phyloP scores from a whole-genome alignment of 108 stramenopile species.

The Thalassiosira profunda region DNA sequence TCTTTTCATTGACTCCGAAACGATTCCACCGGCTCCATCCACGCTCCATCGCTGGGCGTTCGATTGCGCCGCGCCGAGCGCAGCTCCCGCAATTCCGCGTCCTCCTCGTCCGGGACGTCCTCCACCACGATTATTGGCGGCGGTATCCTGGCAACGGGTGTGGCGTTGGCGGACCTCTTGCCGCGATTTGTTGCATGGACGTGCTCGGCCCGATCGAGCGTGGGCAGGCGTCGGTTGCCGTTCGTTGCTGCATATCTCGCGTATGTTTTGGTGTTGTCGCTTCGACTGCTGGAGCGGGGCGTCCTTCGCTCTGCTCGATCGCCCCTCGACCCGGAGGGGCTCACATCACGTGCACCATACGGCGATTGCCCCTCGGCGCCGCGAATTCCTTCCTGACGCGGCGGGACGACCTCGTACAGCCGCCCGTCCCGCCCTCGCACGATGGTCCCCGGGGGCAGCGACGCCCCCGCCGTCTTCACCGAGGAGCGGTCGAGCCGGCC shows the following conservation, averaged over 20 bases:
- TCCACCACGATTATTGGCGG: constrained; percentile 49
- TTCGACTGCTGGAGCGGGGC: not conserved
- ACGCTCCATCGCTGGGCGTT: constrained; percentile 56
- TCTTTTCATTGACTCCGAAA: too few species aligned
- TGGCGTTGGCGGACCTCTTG: not conserved
- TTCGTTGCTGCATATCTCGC: not conserved
- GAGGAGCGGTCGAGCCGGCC: not conserved
- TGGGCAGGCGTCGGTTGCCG: not conserved
- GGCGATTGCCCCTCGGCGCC: not conserved
- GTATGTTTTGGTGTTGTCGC: too few species aligned
- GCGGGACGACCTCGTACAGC: not conserved
- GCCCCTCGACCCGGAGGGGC: not conserved
- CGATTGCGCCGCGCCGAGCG: constrained; percentile 61
- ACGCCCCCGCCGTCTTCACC: constrained; percentile 5
- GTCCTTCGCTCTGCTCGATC: not conserved
- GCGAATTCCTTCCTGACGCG: not conserved
- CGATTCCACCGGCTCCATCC: constrained; percentile 69
- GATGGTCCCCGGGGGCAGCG: not conserved
- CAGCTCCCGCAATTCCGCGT: constrained; percentile 43
- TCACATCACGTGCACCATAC: not conserved
- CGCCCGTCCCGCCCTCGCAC: not conserved
- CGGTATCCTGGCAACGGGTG: not conserved
- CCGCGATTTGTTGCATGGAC: not conserved
- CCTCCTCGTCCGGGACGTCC: constrained; percentile 66
- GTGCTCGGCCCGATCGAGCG: not conserved